These are phyloP conservation scores for Phialophora macrospora DNA, from an alignment of 2,329 filamentous ascomycete species.

Conservation along the genomic window DNA sequence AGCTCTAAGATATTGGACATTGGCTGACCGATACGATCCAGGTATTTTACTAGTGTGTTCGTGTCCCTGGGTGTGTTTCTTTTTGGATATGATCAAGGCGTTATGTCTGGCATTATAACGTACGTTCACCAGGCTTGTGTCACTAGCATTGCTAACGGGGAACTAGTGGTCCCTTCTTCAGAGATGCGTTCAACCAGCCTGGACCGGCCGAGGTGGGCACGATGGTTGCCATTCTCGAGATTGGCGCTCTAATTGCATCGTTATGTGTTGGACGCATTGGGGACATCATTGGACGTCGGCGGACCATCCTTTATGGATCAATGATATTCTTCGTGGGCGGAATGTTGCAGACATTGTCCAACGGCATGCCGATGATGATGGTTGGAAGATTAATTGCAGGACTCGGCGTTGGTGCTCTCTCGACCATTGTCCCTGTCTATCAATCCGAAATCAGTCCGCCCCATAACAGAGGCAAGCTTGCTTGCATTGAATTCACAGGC, in stretches of 20 bases:
- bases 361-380: slow-evolving; percentile 86
- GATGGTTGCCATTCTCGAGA: slow-evolving; percentile 95
- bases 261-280: slow-evolving; percentile 84
- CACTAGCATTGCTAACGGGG: slow-evolving; percentile 27
- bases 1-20: slow-evolving; percentile 27
- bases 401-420: slow-evolving; percentile 83
- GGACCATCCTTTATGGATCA: slow-evolving; percentile 91
- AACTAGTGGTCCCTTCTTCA: slow-evolving; percentile 79
- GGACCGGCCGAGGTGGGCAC: slow-evolving; percentile 86
- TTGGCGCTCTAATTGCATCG: slow-evolving; percentile 90
- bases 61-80: slow-evolving; percentile 68
- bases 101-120: slow-evolving; percentile 74
- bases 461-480: slow-evolving; percentile 92
- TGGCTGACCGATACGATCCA: slow-evolving; percentile 47
- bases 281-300: slow-evolving; percentile 86
- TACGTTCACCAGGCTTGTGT: slow-evolving; percentile 45
- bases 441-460: slow-evolving; percentile 95
- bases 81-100: slow-evolving; percentile 69
- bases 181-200: slow-evolving; percentile 89
- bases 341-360: slow-evolving; percentile 79
- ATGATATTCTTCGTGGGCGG: slow-evolving; percentile 85
- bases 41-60: slow-evolving; percentile 90
- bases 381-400: slow-evolving; percentile 81
- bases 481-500: slow-evolving; percentile 96
- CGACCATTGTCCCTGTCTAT: slow-evolving; percentile 90